Evolutionary conservation across 2,329 filamentous ascomycete genomes (phyloP).

Genomic region (Talaromyces sp.): DNA sequence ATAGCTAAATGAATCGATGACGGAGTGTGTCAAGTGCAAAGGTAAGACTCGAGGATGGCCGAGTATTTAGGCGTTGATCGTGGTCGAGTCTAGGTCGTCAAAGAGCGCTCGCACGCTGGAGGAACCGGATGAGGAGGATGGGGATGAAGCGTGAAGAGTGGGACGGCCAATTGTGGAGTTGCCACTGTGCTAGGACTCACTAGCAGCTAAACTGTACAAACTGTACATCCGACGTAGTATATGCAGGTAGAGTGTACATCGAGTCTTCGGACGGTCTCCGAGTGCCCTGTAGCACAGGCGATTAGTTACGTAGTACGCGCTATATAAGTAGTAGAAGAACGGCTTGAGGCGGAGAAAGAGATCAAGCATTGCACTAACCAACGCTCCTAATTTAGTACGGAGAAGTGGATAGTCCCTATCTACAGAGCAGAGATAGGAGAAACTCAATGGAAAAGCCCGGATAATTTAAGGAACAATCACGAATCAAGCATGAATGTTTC

Average conservation of each 20-base stretch:
- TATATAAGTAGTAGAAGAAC: not conserved
- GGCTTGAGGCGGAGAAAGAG: not conserved
- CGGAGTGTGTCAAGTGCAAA: not conserved
- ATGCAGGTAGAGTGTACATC: not conserved
- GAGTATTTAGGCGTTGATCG: not conserved
- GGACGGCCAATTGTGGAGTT: conserved; percentile 5
- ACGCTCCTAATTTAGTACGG: not conserved
- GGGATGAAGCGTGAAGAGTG: not conserved
- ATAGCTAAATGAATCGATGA: not conserved
- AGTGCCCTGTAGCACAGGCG: not conserved
- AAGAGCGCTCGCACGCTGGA: not conserved
- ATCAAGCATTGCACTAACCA: conserved; percentile 1
- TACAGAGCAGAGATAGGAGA: not conserved
- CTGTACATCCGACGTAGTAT: not conserved
- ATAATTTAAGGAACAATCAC: not conserved
- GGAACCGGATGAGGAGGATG: not conserved
- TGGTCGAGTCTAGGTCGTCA: not conserved
- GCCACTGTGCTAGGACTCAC: not conserved
- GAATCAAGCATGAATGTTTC: not conserved
- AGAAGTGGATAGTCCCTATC: not conserved
- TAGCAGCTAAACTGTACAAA: not conserved
- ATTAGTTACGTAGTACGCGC: not conserved
- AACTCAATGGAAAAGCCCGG: not conserved
- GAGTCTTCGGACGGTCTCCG: not conserved
- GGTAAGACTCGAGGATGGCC: not conserved